Percentiles rank a stretch among this genome's conserved stretches.
Conservation (phyloP, 2,329 filamentous ascomycete species). For the Amesomyces nigricolor region DNA sequence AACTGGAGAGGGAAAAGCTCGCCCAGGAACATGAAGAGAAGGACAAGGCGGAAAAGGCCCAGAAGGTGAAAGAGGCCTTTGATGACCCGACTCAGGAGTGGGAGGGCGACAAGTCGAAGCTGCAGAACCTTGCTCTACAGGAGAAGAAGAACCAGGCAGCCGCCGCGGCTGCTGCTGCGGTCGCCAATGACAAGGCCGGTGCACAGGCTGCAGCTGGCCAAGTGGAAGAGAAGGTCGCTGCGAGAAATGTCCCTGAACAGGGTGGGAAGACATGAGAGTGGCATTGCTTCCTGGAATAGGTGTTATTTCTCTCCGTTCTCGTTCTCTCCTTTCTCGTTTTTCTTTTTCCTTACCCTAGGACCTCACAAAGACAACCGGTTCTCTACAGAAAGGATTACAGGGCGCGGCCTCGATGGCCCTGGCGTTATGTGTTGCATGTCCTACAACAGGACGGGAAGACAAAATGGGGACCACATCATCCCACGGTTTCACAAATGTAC, state of each 20-base stretch:
- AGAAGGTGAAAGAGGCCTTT: slow-evolving; percentile 77
- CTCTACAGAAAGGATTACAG: background rate
- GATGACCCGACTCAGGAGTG: slow-evolving; percentile 72
- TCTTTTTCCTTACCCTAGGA: background rate
- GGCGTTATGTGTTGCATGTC: slow-evolving; percentile 8
- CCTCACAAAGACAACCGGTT: background rate
- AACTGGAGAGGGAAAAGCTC: slow-evolving; percentile 87
- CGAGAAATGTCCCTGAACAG: slow-evolving; percentile 4
- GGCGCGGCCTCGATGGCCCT: background rate
- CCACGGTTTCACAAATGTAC: slow-evolving; percentile 12
- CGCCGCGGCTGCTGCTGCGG: slow-evolving; percentile 10
- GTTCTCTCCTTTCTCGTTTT: background rate
- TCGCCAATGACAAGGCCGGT: slow-evolving; percentile 12
- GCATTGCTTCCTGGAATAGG: background rate
- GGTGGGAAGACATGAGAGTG: slow-evolving; percentile 12
- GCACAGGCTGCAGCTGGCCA: slow-evolving; percentile 8
- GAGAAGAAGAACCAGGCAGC: slow-evolving; percentile 40
- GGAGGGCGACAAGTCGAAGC: slow-evolving; percentile 81
- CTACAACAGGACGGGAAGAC: slow-evolving; percentile 9
- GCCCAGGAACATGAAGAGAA: slow-evolving; percentile 75
- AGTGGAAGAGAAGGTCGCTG: slow-evolving; percentile 16
- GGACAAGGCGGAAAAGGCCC: slow-evolving; percentile 63
- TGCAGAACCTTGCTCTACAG: slow-evolving; percentile 61
- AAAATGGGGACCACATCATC: slow-evolving; percentile 16
- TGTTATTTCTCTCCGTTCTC: background rate